Evolutionary conservation across 805 yeast genomes (phyloP), one percentile per base, ranked within the genome.

Genomic region (Kuraishia capsulata): DNA sequence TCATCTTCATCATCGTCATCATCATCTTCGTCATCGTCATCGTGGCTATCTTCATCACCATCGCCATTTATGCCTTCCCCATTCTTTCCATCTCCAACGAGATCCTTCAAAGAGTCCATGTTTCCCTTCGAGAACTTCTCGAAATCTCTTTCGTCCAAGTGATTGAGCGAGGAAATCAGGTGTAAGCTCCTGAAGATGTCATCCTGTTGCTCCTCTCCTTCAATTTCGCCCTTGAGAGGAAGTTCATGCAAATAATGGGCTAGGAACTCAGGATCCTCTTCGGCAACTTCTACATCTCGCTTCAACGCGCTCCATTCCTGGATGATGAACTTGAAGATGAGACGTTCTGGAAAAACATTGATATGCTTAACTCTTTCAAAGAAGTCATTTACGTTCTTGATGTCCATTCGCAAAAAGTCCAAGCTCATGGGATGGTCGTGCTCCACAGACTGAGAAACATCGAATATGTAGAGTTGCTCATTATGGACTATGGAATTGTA

Each of bases 381-480:
- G 57, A 81, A 92, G 50, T 85, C 92, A 53, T 90, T 92, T 19
- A 90, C 85, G 53, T 92, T 92, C 57, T 90, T 92, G 53, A 92
- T 89, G 61, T 92, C 99, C 98, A 92, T 92, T 54, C 99, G 69
- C 43, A 92, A 62, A 56, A 92, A 92, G 57, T 92, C 97, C 46
- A 92, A 67, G 32, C 95, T 83, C 87, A 87, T 87, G 9, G 96
- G 97, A 60, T 92, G 99, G 50, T 88, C 96, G 8, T 96, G 97
- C 57, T 92, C 97, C 19, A 92, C 97, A 29, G 94, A 80, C 57
- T 92, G 99, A 1, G 97, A 89, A 9, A 92, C 99, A 62, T 92
- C 99, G 48, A 92, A 85, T 41, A 92, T 84, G 60, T 83, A 88
- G 21, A 92, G 64, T 53, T 76, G 73, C 25, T 73, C 79, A 5